These are phyloP conservation scores for Tremellales sp. DNA, from an alignment of 1,284 basidiomycete genomes.

Conservation along the genomic window DNA sequence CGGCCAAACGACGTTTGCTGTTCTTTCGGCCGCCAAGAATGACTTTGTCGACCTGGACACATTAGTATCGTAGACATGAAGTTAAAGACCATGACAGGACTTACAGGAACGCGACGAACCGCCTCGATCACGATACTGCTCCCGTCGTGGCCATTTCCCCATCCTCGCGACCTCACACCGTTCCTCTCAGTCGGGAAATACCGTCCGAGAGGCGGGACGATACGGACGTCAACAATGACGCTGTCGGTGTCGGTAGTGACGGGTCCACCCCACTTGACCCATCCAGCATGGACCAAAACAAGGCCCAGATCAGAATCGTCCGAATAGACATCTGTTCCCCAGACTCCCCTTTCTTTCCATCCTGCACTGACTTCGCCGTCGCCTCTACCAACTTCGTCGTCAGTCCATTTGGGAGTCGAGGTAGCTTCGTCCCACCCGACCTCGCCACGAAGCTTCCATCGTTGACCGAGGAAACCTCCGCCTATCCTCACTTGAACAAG, in stretches of 20 bases:
- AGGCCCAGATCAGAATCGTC: constrained; percentile 57
- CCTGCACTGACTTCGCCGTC: constrained; percentile 8
- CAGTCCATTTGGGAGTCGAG: constrained; percentile 3
- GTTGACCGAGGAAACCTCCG: constrained; percentile 32
- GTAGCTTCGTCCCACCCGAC: constrained; percentile 40
- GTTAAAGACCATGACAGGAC: constrained; percentile 13
- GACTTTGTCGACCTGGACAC: background rate
- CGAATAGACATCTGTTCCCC: constrained; percentile 60
- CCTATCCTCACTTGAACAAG: constrained; percentile 32
- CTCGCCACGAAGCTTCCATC: constrained; percentile 43
- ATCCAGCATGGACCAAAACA: constrained; percentile 55
- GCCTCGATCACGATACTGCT: constrained; percentile 53
- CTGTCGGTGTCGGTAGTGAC: constrained; percentile 27
- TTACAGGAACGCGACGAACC: constrained; percentile 49
- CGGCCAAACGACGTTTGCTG: background rate
- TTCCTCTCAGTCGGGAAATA: constrained; percentile 53
- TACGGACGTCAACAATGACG: constrained; percentile 51
- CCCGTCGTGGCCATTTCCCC: constrained; percentile 59
- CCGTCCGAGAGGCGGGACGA: constrained; percentile 53
- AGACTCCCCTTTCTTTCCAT: constrained; percentile 45
- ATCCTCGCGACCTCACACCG: constrained; percentile 52
- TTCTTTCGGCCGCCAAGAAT: background rate
- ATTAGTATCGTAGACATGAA: background rate
- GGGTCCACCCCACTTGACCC: constrained; percentile 46
- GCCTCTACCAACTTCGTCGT: constrained; percentile 15